Base-by-base conservation (phyloP, 2,329 filamentous ascomycete genomes). In the Neofusicoccum parvum region DNA sequence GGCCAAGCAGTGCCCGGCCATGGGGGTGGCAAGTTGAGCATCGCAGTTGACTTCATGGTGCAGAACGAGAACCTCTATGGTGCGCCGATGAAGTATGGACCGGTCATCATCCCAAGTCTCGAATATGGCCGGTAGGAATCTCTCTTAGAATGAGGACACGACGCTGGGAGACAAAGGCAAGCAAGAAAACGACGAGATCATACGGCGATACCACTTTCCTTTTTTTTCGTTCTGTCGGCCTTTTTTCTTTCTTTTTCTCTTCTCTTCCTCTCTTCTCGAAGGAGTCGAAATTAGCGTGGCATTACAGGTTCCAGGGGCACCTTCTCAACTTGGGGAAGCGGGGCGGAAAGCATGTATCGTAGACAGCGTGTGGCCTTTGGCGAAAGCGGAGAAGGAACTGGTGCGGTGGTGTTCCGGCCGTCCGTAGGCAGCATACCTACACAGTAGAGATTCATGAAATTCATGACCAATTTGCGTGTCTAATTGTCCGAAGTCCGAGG, bases 21-120 rank as follows among this genome's bases (percentile, higher is more conserved):
- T 63, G 75, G 76, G 7, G 74, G 72, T 39, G 81, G 81, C 12
- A 79, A 81, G 81, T 76, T 99, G 72, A 97, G 92, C 79, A 81
- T 99, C 50, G 95, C 94, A 1, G 92, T 96, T 1, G 95, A 99
- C 78, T 99, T 97, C 76, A 92, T 99, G 78, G 94, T 99, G 23
- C 95, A 99, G 79, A 93, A 92, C 1, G 94, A 97, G 71, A 91
- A 91, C 0, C 86, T 88, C 0, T 94, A 90, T 77, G 90, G 87
- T 45, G 85, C 86, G 69, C 92, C 95, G 54, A 94, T 95, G 70
- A 99, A 99, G 81, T 99, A 97, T 76, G 95, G 95, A 0, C 95
- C 95, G 11, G 95, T 99, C 15, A 94, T 98, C 79, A 89, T 99
- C 71, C 95, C 95, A 45, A 93, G 80, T 67, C 73, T 84, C 72